Evolutionary conservation across 2,329 filamentous ascomycete species (phyloP), one percentile per base, ranked within the genome.

Genomic region (Corinectria fuckeliana): DNA sequence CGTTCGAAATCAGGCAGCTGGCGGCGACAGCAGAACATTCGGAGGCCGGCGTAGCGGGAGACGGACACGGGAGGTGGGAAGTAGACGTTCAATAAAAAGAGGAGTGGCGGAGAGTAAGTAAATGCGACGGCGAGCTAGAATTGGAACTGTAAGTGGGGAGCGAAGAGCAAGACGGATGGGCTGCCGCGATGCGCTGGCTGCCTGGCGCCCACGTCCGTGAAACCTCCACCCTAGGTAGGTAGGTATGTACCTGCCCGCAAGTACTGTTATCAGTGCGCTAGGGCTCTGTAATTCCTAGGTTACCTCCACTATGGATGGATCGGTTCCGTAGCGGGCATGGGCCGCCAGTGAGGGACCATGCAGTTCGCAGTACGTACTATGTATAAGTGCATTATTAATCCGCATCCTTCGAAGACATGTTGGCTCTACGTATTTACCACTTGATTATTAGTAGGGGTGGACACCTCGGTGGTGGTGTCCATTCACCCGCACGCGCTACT

Each of bases 171-270:
- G 56, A 26, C 41, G 18, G 38, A 58, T 42, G 47, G 25, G 25
- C 60, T 60, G 63, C 66, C 67, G 55, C 67, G 67, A 69, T 69
- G 41, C 50, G 59, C 51, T 68, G 65, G 67, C 53, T 69, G 67
- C 67, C 67, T 69, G 60, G 63, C 52, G 53, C 51, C 61, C 57
- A 18, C 57, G 36, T 50, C 41, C 23, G 47, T 21, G 42, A 28
- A 30, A 25, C 44, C n/a, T n/a, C n/a, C n/a, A n/a, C n/a, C n/a
- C 36, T 38, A 38, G 28, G 21, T 39, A 30, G 34, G 34, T 21
- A 30, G 28, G 30, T 34, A 11, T n/a, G n/a, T n/a, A n/a, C n/a
- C n/a, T 56, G 55, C 57, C 61, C 50, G 36, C 26, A 48, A 21
- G 28, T 50, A 16, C 26, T 34, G 50, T 58, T 58, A 53, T 58